Base-by-base conservation (phyloP, 306 rosid species). In the Sesbania bispinosa region DNA sequence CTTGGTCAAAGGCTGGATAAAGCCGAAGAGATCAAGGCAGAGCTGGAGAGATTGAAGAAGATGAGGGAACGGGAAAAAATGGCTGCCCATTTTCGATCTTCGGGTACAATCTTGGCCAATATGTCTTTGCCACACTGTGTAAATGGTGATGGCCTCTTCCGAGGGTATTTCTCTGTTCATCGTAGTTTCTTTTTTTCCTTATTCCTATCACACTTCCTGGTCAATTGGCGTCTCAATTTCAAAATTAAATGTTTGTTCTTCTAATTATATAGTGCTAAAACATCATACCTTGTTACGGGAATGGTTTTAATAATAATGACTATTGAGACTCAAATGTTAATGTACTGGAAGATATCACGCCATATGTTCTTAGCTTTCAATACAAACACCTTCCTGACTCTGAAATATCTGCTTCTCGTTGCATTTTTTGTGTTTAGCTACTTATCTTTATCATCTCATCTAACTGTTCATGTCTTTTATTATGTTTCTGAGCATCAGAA, bases 21-120 rank as follows among this genome's bases (percentile, higher is more conserved):
- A 78, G 96, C 85, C 5, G 92, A 91, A 51, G 96, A 91, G 84
- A 69, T 95, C 14, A 95, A 85, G 85, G 96, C 82, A 7, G 96
- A 91, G 62, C 85, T 95, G 51, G 97, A 89, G 76, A 88, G 84
- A 63, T 36, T 95, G 32, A 84, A 82, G 45, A 79, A 60, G 79
- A 71, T 73, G 86, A 86, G 80, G 87, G 96, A 91, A 53, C 85
- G 69, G 33, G 89, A 89, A 67, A 91, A 84, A 80, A 26, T 74
- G 5, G 65, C 74, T 5, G 83, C 96, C 4, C 90, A 88, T 74
- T 89, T 91, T 45, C 88, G 60, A 62, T 82, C 97, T 66, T 94
- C 97, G 16, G 96, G 96, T 67, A 76, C 93, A 65, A 85, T 95
- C 45, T 59, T 91, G 27, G 88, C 96, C 24, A 88, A 80, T 64